Percentiles rank a stretch among this genome's conserved stretches.
These are phyloP conservation scores for Mucor mucedo DNA, from an alignment of 371 early-diverging fungal species.

Conservation along the genomic window DNA sequence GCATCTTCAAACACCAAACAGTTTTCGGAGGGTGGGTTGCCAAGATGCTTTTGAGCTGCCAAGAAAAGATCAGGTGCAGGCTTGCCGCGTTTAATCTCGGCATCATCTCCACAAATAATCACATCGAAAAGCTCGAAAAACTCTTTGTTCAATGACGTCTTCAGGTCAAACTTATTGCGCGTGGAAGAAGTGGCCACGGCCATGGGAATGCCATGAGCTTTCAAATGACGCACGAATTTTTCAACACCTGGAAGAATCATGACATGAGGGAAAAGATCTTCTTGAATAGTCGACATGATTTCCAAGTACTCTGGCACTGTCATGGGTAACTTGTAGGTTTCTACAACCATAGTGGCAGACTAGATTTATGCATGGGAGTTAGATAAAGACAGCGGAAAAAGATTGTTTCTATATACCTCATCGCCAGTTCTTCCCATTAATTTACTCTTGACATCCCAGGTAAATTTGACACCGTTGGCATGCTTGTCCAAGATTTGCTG, in stretches of 20 bases:
- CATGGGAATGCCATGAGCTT: slow-evolving; percentile 79
- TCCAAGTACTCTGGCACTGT: slow-evolving; percentile 80
- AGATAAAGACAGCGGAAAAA: neutral
- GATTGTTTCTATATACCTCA: slow-evolving; percentile 49
- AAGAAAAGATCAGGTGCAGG: slow-evolving; percentile 92
- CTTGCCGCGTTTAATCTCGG: slow-evolving; percentile 77
- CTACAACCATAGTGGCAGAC: slow-evolving; percentile 76
- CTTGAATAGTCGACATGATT: slow-evolving; percentile 41
- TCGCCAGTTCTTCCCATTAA: slow-evolving; percentile 79
- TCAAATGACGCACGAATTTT: slow-evolving; percentile 79
- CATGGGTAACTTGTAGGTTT: slow-evolving; percentile 69
- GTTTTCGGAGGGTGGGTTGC: slow-evolving; percentile 54
- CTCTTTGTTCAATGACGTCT: slow-evolving; percentile 71
- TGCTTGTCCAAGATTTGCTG: slow-evolving; percentile 57
- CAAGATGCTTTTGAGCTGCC: slow-evolving; percentile 64
- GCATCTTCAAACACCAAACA: slow-evolving; percentile 96
- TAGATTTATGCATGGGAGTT: slow-evolving; percentile 18
- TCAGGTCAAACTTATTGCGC: slow-evolving; percentile 72
- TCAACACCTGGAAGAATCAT: slow-evolving; percentile 77
- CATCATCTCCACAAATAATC: slow-evolving; percentile 88
- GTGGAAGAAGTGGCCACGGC: slow-evolving; percentile 89
- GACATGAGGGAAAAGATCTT: slow-evolving; percentile 65
- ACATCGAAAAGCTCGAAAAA: slow-evolving; percentile 82
- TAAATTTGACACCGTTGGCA: slow-evolving; percentile 68
- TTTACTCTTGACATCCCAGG: slow-evolving; percentile 80